A percentile compares a stretch with the other conserved stretches of the same genome.
Conservation (phyloP, 2,329 filamentous ascomycete species). For the Scedosporium boydii region DNA sequence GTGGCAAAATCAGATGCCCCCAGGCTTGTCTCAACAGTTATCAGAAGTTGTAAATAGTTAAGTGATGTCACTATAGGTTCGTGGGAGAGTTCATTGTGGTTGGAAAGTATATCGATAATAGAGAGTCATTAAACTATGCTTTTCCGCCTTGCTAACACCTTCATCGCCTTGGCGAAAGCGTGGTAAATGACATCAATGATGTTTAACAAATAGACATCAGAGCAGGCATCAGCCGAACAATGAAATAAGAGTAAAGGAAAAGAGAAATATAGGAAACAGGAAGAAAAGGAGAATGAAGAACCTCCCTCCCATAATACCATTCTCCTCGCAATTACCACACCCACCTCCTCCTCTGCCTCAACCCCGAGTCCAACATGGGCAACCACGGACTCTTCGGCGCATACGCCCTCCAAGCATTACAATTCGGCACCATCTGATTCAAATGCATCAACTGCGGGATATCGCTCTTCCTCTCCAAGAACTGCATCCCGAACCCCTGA, state of each 20-base stretch:
- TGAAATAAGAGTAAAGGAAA: neutral
- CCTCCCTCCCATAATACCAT: neutral
- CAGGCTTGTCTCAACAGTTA: no score
- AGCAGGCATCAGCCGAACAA: neutral
- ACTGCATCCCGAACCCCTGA: conserved; percentile 39
- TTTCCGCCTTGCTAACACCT: neutral
- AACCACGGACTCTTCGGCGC: conserved; percentile 8
- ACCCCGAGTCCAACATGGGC: conserved; percentile 12
- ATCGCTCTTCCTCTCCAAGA: conserved; percentile 28
- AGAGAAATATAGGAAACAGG: neutral
- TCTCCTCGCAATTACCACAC: neutral
- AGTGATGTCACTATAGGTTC: no score
- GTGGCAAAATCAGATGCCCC: no score
- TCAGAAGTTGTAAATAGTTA: no score
- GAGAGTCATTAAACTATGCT: no score
- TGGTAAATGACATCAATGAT: neutral
- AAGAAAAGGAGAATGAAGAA: neutral
- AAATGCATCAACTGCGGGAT: conserved; percentile 10
- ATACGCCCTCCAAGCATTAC: conserved; percentile 12
- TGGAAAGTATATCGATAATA: no score
- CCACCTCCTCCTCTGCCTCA: conserved; percentile 7
- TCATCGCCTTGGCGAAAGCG: neutral
- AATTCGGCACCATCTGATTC: conserved; percentile 10
- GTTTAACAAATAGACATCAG: neutral
- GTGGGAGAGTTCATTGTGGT: no score